phyloP scores from a whole-genome alignment of 352 stramenopile species.

The Pythium chondricola region DNA sequence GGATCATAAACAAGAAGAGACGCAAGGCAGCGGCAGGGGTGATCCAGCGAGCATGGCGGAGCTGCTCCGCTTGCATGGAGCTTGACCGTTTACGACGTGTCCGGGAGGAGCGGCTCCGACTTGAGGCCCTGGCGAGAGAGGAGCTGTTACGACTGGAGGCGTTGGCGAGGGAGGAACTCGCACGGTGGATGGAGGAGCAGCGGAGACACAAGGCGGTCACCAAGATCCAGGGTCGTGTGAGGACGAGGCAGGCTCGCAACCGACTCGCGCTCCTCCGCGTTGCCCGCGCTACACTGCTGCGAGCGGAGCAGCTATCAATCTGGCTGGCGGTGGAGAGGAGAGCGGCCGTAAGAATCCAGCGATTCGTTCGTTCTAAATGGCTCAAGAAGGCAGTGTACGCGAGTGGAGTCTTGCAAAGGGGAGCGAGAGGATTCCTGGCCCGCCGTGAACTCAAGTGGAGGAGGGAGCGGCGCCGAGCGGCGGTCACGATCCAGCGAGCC shows the following conservation, averaged over 20 bases:
- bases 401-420: too few relatives aligned
- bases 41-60: conserved; percentile 10
- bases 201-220: too few relatives aligned
- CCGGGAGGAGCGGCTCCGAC: conserved; percentile 1
- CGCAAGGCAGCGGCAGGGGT: neutral
- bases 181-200: too few relatives aligned
- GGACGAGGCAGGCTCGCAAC: neutral
- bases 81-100: neutral
- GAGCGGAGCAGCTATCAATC: neutral
- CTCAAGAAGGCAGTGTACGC: too few relatives aligned
- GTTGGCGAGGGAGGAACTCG: too few relatives aligned
- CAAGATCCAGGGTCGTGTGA: conserved; percentile 15
- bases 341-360: conserved; percentile 35
- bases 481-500: conserved; percentile 39
- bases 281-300: neutral
- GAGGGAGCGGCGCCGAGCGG: conserved; percentile 35
- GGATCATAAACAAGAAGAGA: conserved; percentile 19
- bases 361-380: conserved; percentile 22
- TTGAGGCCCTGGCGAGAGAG: conserved; percentile 1
- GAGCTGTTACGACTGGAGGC: too few relatives aligned
- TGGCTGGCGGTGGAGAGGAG: conserved; percentile 8
- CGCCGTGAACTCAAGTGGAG: conserved; percentile 13
- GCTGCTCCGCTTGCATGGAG: neutral
- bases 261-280: neutral
- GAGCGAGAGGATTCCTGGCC: too few relatives aligned